phyloP scores from a whole-genome alignment of 116 monocot genomes.

The Cymodocea nodosa region DNA sequence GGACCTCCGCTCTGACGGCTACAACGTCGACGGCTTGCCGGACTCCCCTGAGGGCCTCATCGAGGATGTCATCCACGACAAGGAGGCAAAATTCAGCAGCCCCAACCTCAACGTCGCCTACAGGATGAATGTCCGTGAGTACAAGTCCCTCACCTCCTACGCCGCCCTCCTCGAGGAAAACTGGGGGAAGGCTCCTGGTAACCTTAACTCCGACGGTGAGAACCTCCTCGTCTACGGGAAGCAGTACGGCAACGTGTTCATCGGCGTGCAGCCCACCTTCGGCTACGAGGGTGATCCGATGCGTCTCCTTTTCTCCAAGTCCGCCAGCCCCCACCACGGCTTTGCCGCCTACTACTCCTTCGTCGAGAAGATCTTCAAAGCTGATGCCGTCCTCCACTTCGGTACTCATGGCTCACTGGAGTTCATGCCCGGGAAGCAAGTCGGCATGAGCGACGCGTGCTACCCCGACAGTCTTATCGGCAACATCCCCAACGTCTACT shows the following conservation, averaged over 20 bases:
- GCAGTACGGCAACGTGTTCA: constrained; percentile 96
- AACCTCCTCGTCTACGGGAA: constrained; percentile 89
- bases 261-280: constrained; percentile 97
- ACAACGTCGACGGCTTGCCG: constrained; percentile 79
- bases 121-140: constrained; percentile 85
- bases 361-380: constrained; percentile 87
- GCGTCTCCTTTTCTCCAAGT: constrained; percentile 96
- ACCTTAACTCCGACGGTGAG: constrained; percentile 96
- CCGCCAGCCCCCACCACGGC: constrained; percentile 97
- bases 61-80: constrained; percentile 92
- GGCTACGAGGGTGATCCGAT: constrained; percentile 99
- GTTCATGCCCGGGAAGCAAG: constrained; percentile 99
- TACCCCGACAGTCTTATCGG: constrained; percentile 96
- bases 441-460: constrained; percentile 97
- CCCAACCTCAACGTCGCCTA: constrained; percentile 91
- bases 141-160: constrained; percentile 78
- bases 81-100: constrained; percentile 94
- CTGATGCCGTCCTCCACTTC: constrained; percentile 95
- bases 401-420: constrained; percentile 96
- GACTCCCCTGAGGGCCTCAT: constrained; percentile 66
- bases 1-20: constrained; percentile 67
- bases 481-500: constrained; percentile 96
- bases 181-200: constrained; percentile 98
- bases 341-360: constrained; percentile 97
- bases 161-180: constrained; percentile 60